Base-by-base conservation (phyloP, 2,329 filamentous ascomycete genomes). In the Aspergillus sp. region DNA sequence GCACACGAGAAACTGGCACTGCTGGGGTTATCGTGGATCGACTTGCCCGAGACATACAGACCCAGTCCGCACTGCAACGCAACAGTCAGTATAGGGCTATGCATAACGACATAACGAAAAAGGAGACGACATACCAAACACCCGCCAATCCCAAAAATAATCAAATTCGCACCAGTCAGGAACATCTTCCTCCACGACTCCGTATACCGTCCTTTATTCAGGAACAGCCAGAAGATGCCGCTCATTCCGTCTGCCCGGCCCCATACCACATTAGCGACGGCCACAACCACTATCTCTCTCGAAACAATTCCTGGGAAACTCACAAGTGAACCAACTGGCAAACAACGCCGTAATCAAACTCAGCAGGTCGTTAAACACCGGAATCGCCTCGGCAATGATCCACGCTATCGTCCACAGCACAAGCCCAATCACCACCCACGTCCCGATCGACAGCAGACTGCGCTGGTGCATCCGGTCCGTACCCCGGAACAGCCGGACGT, bases 371-470 rank as follows among this genome's bases (percentile, higher is more conserved):
- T 84, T 85, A 74, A 91, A 91, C 48, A 85, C 83, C 0, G 89
- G 89, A 8, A 91, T 86, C 0, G 85, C 83, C 67, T 88, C 83
- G 5, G 88, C 86, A 57, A 91, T 86, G 57, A 90, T 71, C 80
- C 85, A 89, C 2, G 86, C 84, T 4, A 88, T 54, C 5, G 83
- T 63, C 84, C 87, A 90, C 13, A 85, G 70, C 9, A 64, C 68
- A 0, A 80, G 67, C 1, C 83, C 81, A 43, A 90, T 83, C 5
- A 62, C 78, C 12, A 84, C 62, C 88, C 88, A 91, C 12, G 79
- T 79, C 4, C 79, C 68, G 60, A 81, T 81, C 4, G 83, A 82
- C 1, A 79, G 56, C 58, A 74, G 75, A 45, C 79, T 84, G 45
- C 78, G 77, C 62, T 80, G 78, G 53, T 78, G 75, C 70, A 84